Percentiles rank a stretch among this genome's conserved stretches.
Evolutionary conservation across 495 filamentous ascomycete genomes (phyloP).

Genomic region (Alectoria sarmentosa): DNA sequence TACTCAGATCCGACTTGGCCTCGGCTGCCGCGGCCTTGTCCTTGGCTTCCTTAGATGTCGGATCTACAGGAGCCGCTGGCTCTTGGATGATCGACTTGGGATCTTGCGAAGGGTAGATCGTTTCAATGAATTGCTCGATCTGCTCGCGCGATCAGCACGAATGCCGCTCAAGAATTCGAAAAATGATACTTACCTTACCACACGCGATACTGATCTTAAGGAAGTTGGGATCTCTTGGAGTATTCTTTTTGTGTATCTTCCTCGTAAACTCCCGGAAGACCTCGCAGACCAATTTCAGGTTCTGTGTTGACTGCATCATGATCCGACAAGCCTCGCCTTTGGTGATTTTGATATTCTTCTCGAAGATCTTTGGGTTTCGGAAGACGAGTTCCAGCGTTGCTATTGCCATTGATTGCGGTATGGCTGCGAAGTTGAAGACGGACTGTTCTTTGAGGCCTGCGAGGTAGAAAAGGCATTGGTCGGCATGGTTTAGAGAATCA

Average conservation of each 20-base stretch:
- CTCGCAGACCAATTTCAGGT: conserved; percentile 68
- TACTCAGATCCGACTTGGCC: conserved; percentile 24
- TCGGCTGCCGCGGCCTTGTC: conserved; percentile 45
- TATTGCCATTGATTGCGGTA: conserved; percentile 98
- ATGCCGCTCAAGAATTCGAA: neutral
- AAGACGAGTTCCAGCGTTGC: conserved; percentile 87
- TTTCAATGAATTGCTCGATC: conserved; percentile 97
- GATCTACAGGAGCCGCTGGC: conserved; percentile 35
- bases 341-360: conserved; percentile 89
- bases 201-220: conserved; percentile 87
- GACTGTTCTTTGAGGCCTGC: conserved; percentile 93
- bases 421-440: conserved; percentile 99
- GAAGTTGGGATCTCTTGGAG: conserved; percentile 87
- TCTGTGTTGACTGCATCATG: conserved; percentile 90
- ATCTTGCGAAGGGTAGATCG: conserved; percentile 75
- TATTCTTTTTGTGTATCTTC: conserved; percentile 89
- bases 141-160: conserved; percentile 33
- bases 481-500: conserved; percentile 76
- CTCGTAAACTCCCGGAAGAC: conserved; percentile 70
- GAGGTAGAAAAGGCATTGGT: conserved; percentile 95
- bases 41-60: conserved; percentile 39
- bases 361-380: conserved; percentile 82
- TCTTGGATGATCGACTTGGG: conserved; percentile 38
- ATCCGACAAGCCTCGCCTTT: conserved; percentile 88
- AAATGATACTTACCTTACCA: conserved; percentile 58